Conservation (phyloP, 345 rosid species). For the Clarkia xantiana region DNA sequence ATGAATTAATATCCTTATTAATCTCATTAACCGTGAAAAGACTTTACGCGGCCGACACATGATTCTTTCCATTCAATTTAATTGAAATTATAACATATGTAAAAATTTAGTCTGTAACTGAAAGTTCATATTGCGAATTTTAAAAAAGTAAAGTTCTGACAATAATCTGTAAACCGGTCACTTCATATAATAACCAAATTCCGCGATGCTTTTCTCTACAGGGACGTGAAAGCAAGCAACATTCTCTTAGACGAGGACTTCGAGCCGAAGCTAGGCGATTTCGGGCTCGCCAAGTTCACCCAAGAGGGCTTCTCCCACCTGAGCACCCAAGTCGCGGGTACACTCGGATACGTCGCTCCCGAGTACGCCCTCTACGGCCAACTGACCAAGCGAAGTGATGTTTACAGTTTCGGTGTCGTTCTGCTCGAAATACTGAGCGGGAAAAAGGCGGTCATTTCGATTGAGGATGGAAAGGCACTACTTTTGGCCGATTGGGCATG, state of each 20-base stretch:
- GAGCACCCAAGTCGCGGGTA: conserved; percentile 83
- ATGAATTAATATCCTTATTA: too few relatives aligned
- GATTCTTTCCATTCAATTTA: too few relatives aligned
- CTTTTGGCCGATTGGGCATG: conserved; percentile 77
- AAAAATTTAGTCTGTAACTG: too few relatives aligned
- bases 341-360: conserved; percentile 86
- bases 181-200: too few relatives aligned
- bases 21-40: too few relatives aligned
- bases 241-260: conserved; percentile 79
- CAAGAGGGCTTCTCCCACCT: conserved; percentile 64
- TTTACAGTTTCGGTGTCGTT: conserved; percentile 75
- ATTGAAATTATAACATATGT: too few relatives aligned
- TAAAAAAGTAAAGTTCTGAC: too few relatives aligned
- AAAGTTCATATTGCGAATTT: too few relatives aligned
- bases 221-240: conserved; percentile 75
- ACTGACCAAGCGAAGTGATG: conserved; percentile 64
- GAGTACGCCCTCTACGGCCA: conserved; percentile 81
- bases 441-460: conserved; percentile 39
- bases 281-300: conserved; percentile 72
- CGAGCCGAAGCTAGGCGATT: conserved; percentile 76
- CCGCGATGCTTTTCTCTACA: too few relatives aligned
- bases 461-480: conserved; percentile 38
- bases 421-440: conserved; percentile 78
- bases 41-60: too few relatives aligned
- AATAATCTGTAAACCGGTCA: too few relatives aligned